phyloP scores from a whole-genome alignment of 306 rosid species.

The Dalbergia cochinchinensis region DNA sequence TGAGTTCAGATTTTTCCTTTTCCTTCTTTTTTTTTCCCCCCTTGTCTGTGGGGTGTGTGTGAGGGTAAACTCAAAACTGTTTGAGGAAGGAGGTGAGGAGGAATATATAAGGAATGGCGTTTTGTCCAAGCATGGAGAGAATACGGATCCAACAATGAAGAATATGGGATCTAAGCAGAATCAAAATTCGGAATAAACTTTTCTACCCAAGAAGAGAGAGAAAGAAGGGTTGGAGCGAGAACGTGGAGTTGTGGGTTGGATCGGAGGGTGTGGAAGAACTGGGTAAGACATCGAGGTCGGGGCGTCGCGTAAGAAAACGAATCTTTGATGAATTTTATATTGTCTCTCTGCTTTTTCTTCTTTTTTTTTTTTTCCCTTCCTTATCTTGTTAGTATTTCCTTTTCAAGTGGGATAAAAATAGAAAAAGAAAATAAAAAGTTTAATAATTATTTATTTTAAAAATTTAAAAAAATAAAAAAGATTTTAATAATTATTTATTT shows the following conservation, averaged over 20 bases:
- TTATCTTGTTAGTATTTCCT: slow-evolving; percentile 1
- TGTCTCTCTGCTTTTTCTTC: neutral
- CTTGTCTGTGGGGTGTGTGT: neutral
- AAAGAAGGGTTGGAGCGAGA: slow-evolving; percentile 8
- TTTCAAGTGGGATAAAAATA: neutral
- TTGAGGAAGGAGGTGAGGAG: slow-evolving; percentile 25
- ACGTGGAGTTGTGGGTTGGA: neutral
- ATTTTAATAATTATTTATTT: too few relatives aligned
- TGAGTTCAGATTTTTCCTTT: neutral
- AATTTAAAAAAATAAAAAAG: too few relatives aligned
- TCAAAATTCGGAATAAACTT: slow-evolving; percentile 75
- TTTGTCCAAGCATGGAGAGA: slow-evolving; percentile 47
- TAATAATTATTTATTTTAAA: too few relatives aligned
- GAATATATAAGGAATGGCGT: slow-evolving; percentile 49
- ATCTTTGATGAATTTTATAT: slow-evolving; percentile 61
- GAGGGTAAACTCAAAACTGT: slow-evolving; percentile 27
- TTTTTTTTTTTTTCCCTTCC: neutral
- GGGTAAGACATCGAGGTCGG: slow-evolving; percentile 66
- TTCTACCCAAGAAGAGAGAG: slow-evolving; percentile 27
- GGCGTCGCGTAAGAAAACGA: slow-evolving; percentile 85
- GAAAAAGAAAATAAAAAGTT: neutral
- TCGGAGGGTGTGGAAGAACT: slow-evolving; percentile 44
- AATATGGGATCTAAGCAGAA: slow-evolving; percentile 76
- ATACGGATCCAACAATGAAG: slow-evolving; percentile 63
- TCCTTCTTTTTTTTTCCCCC: neutral